Evolutionary conservation across 148 eudicot genomes (phyloP), one percentile per base, ranked within the genome.

Genomic region (Rhododendron molle): DNA sequence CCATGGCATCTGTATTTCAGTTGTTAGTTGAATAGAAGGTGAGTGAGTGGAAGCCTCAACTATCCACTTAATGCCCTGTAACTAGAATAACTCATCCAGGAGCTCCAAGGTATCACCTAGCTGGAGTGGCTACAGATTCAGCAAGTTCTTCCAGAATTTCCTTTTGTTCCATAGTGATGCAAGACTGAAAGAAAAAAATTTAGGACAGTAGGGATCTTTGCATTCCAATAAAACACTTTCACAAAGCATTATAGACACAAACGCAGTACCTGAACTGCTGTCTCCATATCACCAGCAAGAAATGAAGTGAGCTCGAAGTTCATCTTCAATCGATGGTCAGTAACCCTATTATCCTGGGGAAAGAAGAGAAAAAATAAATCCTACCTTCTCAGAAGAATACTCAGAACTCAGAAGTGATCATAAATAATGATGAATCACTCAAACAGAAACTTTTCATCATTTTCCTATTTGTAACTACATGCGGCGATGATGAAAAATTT

Each of bases 301-400:
- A 97, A 97, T 43, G 94, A 90, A 23, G 94, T 92, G 32, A 97
- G 98, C 88, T 92, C 96, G 73, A 97, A 97, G 88, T 97, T 97
- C 96, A 97, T 92, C 89, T 97, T 97, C 83, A 97, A 83, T 86
- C 99, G 88, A 88, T 95, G 99, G 89, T 97, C 99, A 23, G 98
- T 97, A 62, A 97, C 99, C 89, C 99, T 91, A 82, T 93, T 97
- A 88, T 97, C 99, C 99, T 95, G 93, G 2, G 79, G 36, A 77
- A 78, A 52, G 16, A 76, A 18, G 71, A 10, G 3, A 76, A 54
- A 16, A 58, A 34, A 40, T 67, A 74, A 13, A 15, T 62, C 40
- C 5, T 26, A 26, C 32, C 12, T 26, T 44, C 20, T 69, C 0
- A 28, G 36, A 62, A 21, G 5, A 76, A 73, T 73, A 73, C 18